Evolutionary conservation across 352 stramenopile species (phyloP).

Genomic region (Thraustochytrium sp.): DNA sequence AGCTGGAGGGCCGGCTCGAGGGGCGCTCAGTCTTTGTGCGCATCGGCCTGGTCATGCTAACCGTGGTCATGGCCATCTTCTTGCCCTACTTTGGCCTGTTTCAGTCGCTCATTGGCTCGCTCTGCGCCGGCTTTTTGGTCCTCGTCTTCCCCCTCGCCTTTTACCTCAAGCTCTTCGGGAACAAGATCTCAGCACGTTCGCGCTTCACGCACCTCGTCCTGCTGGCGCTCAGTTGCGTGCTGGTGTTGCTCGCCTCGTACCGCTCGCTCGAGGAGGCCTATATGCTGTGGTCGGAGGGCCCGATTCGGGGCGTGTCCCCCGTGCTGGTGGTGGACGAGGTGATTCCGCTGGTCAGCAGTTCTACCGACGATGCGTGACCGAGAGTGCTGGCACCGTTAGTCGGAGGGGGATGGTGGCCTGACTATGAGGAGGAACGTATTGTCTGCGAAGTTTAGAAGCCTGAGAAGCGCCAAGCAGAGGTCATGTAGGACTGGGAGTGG

Average conservation of each 20-base stretch:
- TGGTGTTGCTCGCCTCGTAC: constrained; percentile 40
- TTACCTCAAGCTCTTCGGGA: constrained; percentile 42
- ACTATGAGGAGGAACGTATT: no score
- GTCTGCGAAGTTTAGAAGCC: no score
- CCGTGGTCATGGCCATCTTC: constrained; percentile 33
- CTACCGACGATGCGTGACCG: no score
- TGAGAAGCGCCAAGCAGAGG: no score
- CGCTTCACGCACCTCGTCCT: not conserved
- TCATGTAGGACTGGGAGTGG: no score
- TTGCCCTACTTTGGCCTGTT: constrained; percentile 45
- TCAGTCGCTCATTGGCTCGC: constrained; percentile 36
- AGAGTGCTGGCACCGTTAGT: no score
- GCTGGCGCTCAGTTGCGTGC: not conserved
- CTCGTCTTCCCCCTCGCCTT: constrained; percentile 42
- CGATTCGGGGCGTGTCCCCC: not conserved
- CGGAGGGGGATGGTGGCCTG: no score
- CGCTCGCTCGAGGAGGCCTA: constrained; percentile 30
- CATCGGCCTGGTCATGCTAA: constrained; percentile 23
- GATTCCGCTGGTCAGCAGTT: no score
- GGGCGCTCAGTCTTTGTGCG: constrained; percentile 3
- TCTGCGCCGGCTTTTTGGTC: constrained; percentile 41
- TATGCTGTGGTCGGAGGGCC: not conserved
- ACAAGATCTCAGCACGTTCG: not conserved
- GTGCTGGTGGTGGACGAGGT: not conserved
- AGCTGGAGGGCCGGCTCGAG: not conserved